Percentiles rank a stretch among this genome's conserved stretches.
Conservation (phyloP, 306 rosid species). For the Rubus parviflorus region DNA sequence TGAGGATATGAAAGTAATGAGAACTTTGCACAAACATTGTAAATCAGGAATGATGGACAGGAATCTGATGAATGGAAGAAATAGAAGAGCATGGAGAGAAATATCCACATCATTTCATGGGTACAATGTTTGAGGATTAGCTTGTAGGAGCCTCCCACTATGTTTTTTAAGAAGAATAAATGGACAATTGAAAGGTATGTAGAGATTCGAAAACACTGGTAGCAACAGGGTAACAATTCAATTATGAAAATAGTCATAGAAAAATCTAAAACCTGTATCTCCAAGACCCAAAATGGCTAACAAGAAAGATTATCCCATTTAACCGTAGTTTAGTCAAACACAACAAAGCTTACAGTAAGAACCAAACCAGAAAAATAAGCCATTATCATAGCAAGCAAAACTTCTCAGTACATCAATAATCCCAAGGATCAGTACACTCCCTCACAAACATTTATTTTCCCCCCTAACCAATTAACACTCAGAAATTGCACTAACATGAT, state of each 20-base stretch:
- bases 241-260: background rate
- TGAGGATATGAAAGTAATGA: background rate
- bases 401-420: background rate
- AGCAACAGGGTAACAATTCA: background rate
- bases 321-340: background rate
- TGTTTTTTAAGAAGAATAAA: background rate
- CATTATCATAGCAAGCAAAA: background rate
- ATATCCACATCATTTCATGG: background rate
- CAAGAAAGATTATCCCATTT: background rate
- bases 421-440: background rate
- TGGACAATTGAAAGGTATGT: background rate
- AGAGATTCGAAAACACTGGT: background rate
- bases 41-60: background rate
- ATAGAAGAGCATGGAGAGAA: background rate
- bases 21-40: background rate
- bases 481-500: background rate
- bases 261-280: background rate
- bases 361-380: background rate
- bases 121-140: background rate
- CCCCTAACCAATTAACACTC: background rate
- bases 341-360: background rate
- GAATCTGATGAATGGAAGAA: background rate
- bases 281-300: background rate
- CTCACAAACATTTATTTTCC: background rate
- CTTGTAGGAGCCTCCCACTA: background rate